Evolutionary conservation across 441 rosid genomes (phyloP).

Genomic region (Adansonia gregorii): DNA sequence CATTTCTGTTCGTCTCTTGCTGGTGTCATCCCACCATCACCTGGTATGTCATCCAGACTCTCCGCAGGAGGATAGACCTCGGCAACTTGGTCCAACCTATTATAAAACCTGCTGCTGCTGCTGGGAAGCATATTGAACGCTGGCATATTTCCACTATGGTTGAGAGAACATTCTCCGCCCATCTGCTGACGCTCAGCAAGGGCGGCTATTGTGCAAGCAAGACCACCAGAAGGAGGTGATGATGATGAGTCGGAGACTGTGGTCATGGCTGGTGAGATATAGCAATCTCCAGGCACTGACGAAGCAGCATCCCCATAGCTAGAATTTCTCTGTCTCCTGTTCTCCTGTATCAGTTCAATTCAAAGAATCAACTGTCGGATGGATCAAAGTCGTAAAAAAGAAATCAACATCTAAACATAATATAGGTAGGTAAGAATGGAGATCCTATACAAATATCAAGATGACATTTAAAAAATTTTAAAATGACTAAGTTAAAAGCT

Average conservation of each 20-base stretch:
- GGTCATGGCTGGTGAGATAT: conserved; percentile 46
- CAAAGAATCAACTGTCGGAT: conserved; percentile 20
- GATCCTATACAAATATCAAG: conserved; percentile 3
- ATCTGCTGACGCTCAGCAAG: conserved; percentile 92
- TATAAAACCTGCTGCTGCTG: conserved; percentile 41
- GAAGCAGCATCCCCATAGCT: conserved; percentile 43
- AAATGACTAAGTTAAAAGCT: neutral
- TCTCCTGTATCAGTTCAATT: conserved; percentile 55
- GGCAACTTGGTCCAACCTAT: conserved; percentile 39
- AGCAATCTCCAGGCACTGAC: conserved; percentile 56
- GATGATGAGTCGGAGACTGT: conserved; percentile 55
- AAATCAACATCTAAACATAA: neutral
- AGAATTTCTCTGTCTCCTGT: conserved; percentile 51
- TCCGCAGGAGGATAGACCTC: conserved; percentile 44
- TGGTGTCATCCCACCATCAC: conserved; percentile 37
- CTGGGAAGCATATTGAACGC: conserved; percentile 37
- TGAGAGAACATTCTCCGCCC: conserved; percentile 57
- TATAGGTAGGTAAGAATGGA: neutral
- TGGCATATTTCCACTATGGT: conserved; percentile 40
- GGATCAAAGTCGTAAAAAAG: neutral
- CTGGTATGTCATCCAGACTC: conserved; percentile 35
- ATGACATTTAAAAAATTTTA: too few species aligned
- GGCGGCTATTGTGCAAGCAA: conserved; percentile 88
- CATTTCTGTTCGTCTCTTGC: conserved; percentile 55
- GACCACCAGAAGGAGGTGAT: conserved; percentile 79